A percentile compares a stretch with the other conserved stretches of the same genome.
Evolutionary conservation across 1,284 basidiomycete species (phyloP).

Genomic region (Trametes polyzona): DNA sequence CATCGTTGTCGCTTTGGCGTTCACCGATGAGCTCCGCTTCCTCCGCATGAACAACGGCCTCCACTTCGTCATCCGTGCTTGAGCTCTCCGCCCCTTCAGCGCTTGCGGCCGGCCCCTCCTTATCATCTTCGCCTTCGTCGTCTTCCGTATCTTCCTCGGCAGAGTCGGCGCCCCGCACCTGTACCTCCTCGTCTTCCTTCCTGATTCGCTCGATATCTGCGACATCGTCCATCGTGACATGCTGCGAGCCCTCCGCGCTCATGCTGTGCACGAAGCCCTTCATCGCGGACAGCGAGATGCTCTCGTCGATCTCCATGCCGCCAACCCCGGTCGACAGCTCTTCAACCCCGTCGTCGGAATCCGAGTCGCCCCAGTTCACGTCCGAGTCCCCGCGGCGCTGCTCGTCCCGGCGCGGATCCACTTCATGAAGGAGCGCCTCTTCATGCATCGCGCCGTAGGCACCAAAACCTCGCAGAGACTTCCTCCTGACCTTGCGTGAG

Average conservation of each 20-base stretch:
- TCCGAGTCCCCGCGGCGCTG: slow-evolving; percentile 69
- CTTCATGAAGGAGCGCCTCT: slow-evolving; percentile 53
- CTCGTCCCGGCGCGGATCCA: slow-evolving; percentile 51
- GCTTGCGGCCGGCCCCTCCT: neutral
- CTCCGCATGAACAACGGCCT: slow-evolving; percentile 31
- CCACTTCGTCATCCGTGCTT: slow-evolving; percentile 31
- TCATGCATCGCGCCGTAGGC: slow-evolving; percentile 58
- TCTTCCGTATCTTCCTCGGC: slow-evolving; percentile 52
- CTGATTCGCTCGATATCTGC: slow-evolving; percentile 55
- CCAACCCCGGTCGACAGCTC: slow-evolving; percentile 42
- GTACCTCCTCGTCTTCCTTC: slow-evolving; percentile 55
- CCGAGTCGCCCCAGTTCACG: slow-evolving; percentile 71
- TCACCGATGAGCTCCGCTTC: slow-evolving; percentile 39
- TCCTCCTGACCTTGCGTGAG: slow-evolving; percentile 32
- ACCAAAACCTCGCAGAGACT: slow-evolving; percentile 45
- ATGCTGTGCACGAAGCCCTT: slow-evolving; percentile 58
- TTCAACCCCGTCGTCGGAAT: slow-evolving; percentile 43
- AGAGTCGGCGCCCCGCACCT: slow-evolving; percentile 18
- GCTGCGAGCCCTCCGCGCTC: slow-evolving; percentile 47
- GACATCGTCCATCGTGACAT: slow-evolving; percentile 70
- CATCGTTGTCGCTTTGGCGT: neutral
- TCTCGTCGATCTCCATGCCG: slow-evolving; percentile 65
- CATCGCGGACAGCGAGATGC: slow-evolving; percentile 54
- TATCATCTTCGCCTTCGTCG: neutral
- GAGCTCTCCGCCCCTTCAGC: slow-evolving; percentile 25